Base-by-base conservation (phyloP, 441 rosid genomes). In the Adansonia grandidieri region DNA sequence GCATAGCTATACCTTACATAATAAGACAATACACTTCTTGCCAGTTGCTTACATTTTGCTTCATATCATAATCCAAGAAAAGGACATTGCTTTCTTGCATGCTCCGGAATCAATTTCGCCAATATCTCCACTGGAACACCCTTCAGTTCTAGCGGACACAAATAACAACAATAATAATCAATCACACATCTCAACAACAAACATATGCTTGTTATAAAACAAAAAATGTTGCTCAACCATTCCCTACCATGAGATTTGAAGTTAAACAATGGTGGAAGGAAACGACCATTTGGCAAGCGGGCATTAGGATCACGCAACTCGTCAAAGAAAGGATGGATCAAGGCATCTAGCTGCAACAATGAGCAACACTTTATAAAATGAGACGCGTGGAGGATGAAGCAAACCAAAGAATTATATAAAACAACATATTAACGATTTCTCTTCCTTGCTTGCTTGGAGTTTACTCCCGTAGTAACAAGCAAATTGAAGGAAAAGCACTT, bases 321-420 rank as follows among this genome's bases (percentile, higher is more conserved):
- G 17, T 91, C 92, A 79, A 91, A 91, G 84, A 91, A 91, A 40
- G 95, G 95, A 74, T 91, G 93, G 83, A 85, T 87, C 78, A 89
- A 82, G 24, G 90, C 91, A 78, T 88, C 92, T 22, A 89, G 85
- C 95, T 89, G 86, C 81, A 57, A 78, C 15, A 32, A 62, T 42
- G 56, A 47, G 47, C 10, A 70, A 9, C 62, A 17, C 56, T 37
- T 32, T 24, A 7, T 22, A 72, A 53, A 2, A 19, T 19, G 48
- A 19, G 28, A 14, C 22, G 45, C 47, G 40, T 32, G 40, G 5
- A 32, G 40, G 40, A 77, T 9, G 53, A 11, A 74, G 56, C 45
- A 17, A n/a, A 64, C 5, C 4, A n/a, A 53, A 53, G 19, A 10
- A 71, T 51, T 15, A 24, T 50, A 58, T 7, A 22, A 9, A 53